Conservation (phyloP, 192 early-diverging fungal species). For the Phlyctochytrium arcticum region DNA sequence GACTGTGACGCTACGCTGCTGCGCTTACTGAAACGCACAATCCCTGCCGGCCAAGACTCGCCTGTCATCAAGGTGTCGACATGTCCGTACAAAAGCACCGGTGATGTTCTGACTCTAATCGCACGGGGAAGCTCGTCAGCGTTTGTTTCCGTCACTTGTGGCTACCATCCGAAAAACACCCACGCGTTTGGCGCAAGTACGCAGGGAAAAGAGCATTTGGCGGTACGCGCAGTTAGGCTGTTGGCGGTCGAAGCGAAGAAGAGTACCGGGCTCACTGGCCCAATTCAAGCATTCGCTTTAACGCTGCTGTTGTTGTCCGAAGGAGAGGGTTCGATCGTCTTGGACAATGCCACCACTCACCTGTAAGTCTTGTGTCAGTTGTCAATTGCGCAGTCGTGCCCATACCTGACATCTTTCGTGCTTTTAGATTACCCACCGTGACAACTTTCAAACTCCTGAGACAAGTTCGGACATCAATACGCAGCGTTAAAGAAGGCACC, state of each 20-base stretch:
- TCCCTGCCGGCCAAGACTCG: not conserved
- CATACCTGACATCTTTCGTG: too few relatives aligned
- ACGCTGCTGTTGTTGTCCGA: conserved; percentile 73
- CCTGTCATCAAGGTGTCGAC: not conserved
- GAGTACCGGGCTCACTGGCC: conserved; percentile 80
- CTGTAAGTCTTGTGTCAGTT: too few relatives aligned
- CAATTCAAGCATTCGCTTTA: conserved; percentile 81
- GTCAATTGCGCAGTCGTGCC: too few relatives aligned
- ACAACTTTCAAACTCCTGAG: too few relatives aligned
- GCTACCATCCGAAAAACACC: not conserved
- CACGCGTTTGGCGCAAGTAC: too few relatives aligned
- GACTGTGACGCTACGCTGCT: not conserved
- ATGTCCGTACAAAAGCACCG: not conserved
- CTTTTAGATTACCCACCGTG: too few relatives aligned
- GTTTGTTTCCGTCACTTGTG: not conserved
- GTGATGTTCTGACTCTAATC: conserved; percentile 4
- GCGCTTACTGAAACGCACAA: not conserved
- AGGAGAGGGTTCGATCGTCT: too few relatives aligned
- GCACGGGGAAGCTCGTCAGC: not conserved
- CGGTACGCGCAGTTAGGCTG: conserved; percentile 64
- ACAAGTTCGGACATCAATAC: too few relatives aligned
- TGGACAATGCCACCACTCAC: too few relatives aligned
- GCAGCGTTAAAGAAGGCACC: too few relatives aligned
- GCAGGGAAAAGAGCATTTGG: conserved; percentile 94
- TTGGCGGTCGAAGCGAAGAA: conserved; percentile 80